Evolutionary conservation across 495 filamentous ascomycete genomes (phyloP), one percentile per base, ranked within the genome.

Genomic region (Daldinia vernicosa): DNA sequence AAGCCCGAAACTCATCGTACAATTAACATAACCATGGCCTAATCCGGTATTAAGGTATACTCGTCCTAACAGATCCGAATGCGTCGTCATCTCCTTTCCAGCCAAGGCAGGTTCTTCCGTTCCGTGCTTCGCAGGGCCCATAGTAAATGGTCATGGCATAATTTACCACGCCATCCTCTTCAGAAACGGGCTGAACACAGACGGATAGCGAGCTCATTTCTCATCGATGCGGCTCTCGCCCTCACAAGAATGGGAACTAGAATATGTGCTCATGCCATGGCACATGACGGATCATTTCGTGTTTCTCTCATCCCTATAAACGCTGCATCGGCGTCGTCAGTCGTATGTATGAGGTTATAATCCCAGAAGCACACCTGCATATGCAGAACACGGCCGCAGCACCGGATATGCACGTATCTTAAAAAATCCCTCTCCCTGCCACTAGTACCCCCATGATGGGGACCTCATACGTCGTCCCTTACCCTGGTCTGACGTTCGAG

Each of bases 231-330:
- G 26, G 30, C 54, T 52, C 24, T 33, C 9, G 14, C 14, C 47
- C 11, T 58, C 30, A 6, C n/a, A 30, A 37, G 15, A 53, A 19
- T 26, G 6, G 27, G 32, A 64, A 58, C 19, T 22, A 62, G 58
- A 51, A 64, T 64, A 64, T 68, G 53, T 65, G 69, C 60, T 72
- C 55, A 67, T 68, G 69, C 24, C 52, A 67, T 72, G 37, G 15
- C 19, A 72, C 69, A 15, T 72, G 69, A 72, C 52, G 47, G 60
- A 43, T 72, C 60, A 68, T 51, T 45, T 71, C 58, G 24, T 55
- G 51, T 19, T 32, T 67, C 30, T 54, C 5, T 47, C 3, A 11
- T 30, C 6, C 12, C 47, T 54, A 60, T 60, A 59, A 63, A 60
- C 19, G 11, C 28, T n/a, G 24, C 15, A 30, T 40, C 26, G 15